Conservation (phyloP, 2,329 filamentous ascomycete species). For the Pseudogymnoascus sp. region DNA sequence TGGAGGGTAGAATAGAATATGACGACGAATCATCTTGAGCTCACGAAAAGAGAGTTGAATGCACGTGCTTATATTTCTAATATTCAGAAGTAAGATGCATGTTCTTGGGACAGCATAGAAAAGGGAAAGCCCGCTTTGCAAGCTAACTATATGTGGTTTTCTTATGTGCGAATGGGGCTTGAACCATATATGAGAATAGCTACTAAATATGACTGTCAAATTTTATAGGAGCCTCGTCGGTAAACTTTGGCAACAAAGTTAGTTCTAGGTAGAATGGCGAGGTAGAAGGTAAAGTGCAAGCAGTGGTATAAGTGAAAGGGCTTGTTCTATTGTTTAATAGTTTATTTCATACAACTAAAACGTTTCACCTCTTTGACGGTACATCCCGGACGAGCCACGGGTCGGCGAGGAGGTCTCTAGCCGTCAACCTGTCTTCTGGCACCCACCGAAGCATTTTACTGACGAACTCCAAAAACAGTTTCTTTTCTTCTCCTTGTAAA, state of each 20-base stretch:
- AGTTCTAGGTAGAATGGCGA: too few species aligned
- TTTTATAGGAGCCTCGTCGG: too few species aligned
- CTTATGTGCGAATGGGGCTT: too few species aligned
- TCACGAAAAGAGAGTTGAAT: background rate
- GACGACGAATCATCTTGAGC: background rate
- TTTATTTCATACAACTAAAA: background rate
- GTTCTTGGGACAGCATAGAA: too few species aligned
- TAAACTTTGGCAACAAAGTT: too few species aligned
- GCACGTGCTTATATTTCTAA: background rate
- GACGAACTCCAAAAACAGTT: constrained; percentile 29
- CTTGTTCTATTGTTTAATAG: too few species aligned
- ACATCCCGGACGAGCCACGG: constrained; percentile 22
- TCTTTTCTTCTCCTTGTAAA: constrained; percentile 27
- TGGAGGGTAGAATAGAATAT: background rate
- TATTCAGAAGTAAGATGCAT: background rate
- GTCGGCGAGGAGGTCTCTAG: constrained; percentile 29
- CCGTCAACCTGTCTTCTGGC: constrained; percentile 29
- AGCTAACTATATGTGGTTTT: too few species aligned
- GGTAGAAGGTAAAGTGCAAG: too few species aligned
- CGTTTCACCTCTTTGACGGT: background rate
- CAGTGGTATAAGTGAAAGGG: too few species aligned
- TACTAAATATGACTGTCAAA: too few species aligned
- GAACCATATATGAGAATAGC: too few species aligned
- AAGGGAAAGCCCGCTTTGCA: too few species aligned
- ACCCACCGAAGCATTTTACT: constrained; percentile 30